These are phyloP conservation scores for Apiotrichum veenhuisii DNA, from an alignment of 1,284 basidiomycete species.

Conservation along the genomic window DNA sequence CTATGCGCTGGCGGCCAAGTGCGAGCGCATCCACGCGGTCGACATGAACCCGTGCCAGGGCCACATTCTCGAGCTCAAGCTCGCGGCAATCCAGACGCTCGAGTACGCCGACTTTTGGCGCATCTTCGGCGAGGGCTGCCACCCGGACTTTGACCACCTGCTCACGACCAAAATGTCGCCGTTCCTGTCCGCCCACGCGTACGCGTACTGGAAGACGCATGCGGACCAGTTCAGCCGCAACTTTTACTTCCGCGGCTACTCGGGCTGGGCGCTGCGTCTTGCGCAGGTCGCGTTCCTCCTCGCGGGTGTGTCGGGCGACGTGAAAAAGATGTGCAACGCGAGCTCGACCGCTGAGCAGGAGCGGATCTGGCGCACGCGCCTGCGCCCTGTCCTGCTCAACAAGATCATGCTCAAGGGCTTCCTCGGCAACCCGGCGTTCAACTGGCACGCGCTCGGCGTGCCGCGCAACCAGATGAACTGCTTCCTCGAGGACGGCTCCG, in stretches of 20 bases:
- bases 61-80: conserved; percentile 73
- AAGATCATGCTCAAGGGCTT: conserved; percentile 60
- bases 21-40: conserved; percentile 67
- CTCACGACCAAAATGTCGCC: conserved; percentile 68
- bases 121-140: conserved; percentile 67
- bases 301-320: conserved; percentile 60
- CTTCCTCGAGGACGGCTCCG: conserved; percentile 62
- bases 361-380: conserved; percentile 60
- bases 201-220: conserved; percentile 65
- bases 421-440: conserved; percentile 63
- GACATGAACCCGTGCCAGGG: conserved; percentile 62
- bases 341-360: conserved; percentile 61
- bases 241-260: conserved; percentile 73
- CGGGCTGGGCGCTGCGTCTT: conserved; percentile 65
- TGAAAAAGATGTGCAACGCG: conserved; percentile 59
- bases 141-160: conserved; percentile 61
- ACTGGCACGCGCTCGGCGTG: conserved; percentile 79
- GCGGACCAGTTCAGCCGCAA: conserved; percentile 60
- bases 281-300: conserved; percentile 62
- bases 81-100: conserved; percentile 63
- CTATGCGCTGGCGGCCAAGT: conserved; percentile 66
- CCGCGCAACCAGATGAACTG: conserved; percentile 70
- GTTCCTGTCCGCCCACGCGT: conserved; percentile 60
- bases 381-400: conserved; percentile 66
- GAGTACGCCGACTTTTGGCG: conserved; percentile 66